Evolutionary conservation across 2,329 filamentous ascomycete genomes (phyloP).

Genomic region (Pestalotiopsis sp.): DNA sequence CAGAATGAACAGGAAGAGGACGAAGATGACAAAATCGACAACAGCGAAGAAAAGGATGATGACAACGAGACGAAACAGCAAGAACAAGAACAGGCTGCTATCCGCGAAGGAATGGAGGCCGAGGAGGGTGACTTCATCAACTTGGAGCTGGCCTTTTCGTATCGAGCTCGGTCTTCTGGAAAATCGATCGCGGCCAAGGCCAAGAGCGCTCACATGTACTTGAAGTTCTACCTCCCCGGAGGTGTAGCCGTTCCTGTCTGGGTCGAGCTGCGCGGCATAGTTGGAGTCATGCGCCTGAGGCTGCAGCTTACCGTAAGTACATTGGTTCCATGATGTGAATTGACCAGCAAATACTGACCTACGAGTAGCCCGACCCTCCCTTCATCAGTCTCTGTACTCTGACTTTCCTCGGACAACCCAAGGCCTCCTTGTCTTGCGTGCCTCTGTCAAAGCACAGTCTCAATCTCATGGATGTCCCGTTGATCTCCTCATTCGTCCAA

Average conservation of each 20-base stretch:
- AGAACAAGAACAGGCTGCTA: constrained; percentile 37
- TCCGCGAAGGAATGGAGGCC: constrained; percentile 67
- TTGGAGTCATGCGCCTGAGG: constrained; percentile 70
- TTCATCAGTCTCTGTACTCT: constrained; percentile 77
- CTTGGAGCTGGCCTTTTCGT: constrained; percentile 74
- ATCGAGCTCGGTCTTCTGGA: constrained; percentile 63
- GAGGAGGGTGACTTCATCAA: constrained; percentile 81
- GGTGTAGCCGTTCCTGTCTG: constrained; percentile 64
- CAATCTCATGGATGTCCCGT: constrained; percentile 74
- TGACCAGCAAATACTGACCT: not conserved
- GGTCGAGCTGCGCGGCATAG: constrained; percentile 73
- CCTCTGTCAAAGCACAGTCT: constrained; percentile 69
- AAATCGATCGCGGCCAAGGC: constrained; percentile 63
- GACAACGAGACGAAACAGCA: constrained; percentile 33
- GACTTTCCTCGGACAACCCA: constrained; percentile 75
- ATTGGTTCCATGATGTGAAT: no score
- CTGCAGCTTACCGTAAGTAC: constrained; percentile 60
- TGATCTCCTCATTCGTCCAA: constrained; percentile 76
- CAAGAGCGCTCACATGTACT: constrained; percentile 72
- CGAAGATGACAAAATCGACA: constrained; percentile 24
- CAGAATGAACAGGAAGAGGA: constrained; percentile 30
- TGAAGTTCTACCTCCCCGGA: constrained; percentile 69
- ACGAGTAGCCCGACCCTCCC: constrained; percentile 63
- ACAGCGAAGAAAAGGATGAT: constrained; percentile 32
- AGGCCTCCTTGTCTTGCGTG: constrained; percentile 69